These are phyloP conservation scores for Eimeria necatrix DNA, from an alignment of 169 alveolate genomes.

Conservation along the genomic window DNA sequence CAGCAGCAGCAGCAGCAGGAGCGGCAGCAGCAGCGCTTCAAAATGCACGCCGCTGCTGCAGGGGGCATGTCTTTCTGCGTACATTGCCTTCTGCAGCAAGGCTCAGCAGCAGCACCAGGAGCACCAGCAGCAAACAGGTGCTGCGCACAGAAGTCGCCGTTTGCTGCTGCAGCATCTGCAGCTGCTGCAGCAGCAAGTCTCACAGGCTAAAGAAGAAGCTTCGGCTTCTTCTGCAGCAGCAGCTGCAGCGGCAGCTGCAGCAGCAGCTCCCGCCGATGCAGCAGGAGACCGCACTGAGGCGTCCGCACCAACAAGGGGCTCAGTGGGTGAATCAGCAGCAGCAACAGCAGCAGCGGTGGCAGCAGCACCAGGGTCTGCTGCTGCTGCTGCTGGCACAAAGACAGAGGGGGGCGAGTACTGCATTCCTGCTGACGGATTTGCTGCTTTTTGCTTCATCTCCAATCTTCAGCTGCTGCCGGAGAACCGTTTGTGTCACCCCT, in stretches of 20 bases:
- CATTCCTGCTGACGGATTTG: conserved; percentile 35
- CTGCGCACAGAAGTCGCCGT: background rate
- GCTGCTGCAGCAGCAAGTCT: conserved; percentile 22
- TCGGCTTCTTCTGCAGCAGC: background rate
- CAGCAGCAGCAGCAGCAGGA: conserved; percentile 37
- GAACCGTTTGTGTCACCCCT: conserved; percentile 33
- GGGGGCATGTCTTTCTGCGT: conserved; percentile 39
- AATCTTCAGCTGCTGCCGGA: background rate
- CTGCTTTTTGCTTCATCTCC: conserved; percentile 41
- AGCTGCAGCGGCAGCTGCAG: conserved; percentile 30
- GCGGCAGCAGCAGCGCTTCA: background rate
- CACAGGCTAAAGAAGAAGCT: background rate
- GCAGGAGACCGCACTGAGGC: background rate
- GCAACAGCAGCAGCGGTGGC: background rate
- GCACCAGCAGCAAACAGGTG: background rate
- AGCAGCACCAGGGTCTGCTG: conserved; percentile 9
- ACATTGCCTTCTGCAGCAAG: conserved; percentile 23
- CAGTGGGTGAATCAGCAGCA: background rate
- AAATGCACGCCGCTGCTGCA: conserved; percentile 39
- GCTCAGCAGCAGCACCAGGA: background rate
- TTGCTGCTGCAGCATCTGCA: conserved; percentile 48
- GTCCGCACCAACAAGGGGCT: background rate
- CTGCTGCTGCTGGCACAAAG: background rate
- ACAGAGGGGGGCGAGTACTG: background rate
- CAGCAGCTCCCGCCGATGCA: background rate